phyloP scores from a whole-genome alignment of 305 asterid genomes.

The Fraxinus platypoda region DNA sequence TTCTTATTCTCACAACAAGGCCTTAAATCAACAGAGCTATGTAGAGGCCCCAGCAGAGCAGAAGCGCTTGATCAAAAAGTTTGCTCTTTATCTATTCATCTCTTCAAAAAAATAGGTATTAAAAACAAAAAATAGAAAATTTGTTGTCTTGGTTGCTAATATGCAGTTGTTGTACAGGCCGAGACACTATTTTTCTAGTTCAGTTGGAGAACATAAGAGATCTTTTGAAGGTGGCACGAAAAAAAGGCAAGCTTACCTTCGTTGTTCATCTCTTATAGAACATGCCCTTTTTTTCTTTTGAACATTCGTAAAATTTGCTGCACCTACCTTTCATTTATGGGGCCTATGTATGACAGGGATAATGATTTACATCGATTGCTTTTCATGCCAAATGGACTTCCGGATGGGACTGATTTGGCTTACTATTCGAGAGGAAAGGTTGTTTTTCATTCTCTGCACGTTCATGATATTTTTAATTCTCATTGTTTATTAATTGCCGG shows the following conservation, averaged over 20 bases:
- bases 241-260: background rate
- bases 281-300: background rate
- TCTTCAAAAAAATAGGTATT: background rate
- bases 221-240: background rate
- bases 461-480: background rate
- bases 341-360: background rate
- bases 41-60: conserved; percentile 25
- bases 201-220: background rate
- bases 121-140: background rate
- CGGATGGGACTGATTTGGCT: background rate
- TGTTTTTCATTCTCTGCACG: background rate
- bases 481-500: background rate
- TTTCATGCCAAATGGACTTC: background rate
- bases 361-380: background rate
- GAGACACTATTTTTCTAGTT: background rate
- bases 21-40: conserved; percentile 20
- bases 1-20: conserved; percentile 22
- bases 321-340: background rate
- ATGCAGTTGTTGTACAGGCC: background rate
- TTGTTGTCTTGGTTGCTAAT: background rate
- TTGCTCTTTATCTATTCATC: conserved; percentile 9
- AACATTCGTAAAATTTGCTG: background rate
- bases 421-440: background rate
- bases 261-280: background rate
- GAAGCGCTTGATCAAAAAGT: conserved; percentile 42